These are phyloP conservation scores for Aspergillus felis DNA, from an alignment of 2,329 filamentous ascomycete genomes.

Conservation along the genomic window DNA sequence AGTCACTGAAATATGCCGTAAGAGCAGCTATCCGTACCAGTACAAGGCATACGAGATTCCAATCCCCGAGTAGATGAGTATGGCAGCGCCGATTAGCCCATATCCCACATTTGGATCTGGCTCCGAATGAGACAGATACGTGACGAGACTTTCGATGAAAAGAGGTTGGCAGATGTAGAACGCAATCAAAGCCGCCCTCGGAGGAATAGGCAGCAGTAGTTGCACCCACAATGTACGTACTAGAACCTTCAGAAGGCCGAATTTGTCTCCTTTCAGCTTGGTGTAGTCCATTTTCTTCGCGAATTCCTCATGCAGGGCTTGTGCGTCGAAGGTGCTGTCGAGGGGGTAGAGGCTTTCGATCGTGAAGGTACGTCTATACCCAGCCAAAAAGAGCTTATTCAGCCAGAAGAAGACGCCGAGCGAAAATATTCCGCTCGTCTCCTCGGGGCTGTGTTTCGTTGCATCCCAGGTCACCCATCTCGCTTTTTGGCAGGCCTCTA, in stretches of 20 bases:
- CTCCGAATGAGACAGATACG: constrained; percentile 1
- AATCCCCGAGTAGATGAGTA: too few species aligned
- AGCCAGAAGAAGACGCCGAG: too few species aligned
- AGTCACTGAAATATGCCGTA: too few species aligned
- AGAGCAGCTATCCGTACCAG: too few species aligned
- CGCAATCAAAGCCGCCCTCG: constrained; percentile 20
- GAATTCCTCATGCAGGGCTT: constrained; percentile 5
- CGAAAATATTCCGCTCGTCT: too few species aligned
- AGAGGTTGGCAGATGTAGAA: constrained; percentile 26
- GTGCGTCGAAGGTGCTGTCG: constrained; percentile 4
- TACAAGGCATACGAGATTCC: too few species aligned
- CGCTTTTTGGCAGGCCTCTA: too few species aligned
- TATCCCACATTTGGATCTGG: neutral
- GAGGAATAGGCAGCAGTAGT: constrained; percentile 20
- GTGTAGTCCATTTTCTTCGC: constrained; percentile 6
- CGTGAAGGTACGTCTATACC: constrained; percentile 25
- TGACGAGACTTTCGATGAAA: constrained; percentile 21
- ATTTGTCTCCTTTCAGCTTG: constrained; percentile 3
- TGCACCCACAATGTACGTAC: constrained; percentile 7
- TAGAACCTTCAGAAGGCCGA: too few species aligned
- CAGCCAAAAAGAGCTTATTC: constrained; percentile 13
- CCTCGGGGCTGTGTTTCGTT: too few species aligned
- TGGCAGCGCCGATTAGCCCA: too few species aligned
- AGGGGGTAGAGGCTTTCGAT: constrained; percentile 25
- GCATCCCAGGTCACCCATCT: too few species aligned